phyloP scores from a whole-genome alignment of 345 rosid genomes.

The Linum usitatissimum region DNA sequence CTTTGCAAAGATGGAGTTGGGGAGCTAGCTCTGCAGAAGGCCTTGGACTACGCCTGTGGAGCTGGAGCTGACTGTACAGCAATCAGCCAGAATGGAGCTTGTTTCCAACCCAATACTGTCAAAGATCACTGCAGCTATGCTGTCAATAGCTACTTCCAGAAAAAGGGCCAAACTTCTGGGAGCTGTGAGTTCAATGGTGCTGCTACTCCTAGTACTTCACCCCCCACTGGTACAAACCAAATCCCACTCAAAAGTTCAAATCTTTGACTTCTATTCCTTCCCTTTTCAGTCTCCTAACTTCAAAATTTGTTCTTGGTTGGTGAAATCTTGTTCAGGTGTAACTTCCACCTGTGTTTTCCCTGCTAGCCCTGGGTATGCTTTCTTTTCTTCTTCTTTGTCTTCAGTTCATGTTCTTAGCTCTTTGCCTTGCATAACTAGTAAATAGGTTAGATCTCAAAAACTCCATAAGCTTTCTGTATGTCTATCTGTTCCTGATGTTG shows the following conservation, averaged over 20 bases:
- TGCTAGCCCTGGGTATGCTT: conserved; percentile 49
- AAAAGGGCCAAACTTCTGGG: conserved; percentile 36
- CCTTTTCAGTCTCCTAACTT: not conserved
- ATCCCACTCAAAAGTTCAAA: not conserved
- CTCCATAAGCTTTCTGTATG: too few species aligned
- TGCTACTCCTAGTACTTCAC: conserved; percentile 31
- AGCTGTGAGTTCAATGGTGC: conserved; percentile 73
- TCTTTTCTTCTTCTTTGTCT: not conserved
- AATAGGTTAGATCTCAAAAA: conserved; percentile 12
- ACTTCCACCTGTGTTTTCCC: conserved; percentile 40
- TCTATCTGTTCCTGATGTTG: conserved; percentile 17
- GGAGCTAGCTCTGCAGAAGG: conserved; percentile 49
- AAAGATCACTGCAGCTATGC: conserved; percentile 86
- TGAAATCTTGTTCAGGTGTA: conserved; percentile 23
- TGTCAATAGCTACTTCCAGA: conserved; percentile 79
- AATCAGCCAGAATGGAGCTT: conserved; percentile 44
- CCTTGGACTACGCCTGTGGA: conserved; percentile 86
- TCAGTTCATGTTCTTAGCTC: not conserved
- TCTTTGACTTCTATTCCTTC: not conserved
- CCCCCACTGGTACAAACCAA: conserved; percentile 30
- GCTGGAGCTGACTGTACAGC: conserved; percentile 29
- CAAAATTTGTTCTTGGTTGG: conserved; percentile 1
- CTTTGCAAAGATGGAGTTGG: conserved; percentile 57
- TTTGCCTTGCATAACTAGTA: not conserved
- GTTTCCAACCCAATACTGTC: conserved; percentile 73